Base-by-base conservation (phyloP, 2,329 filamentous ascomycete species). In the Penicillium concentricum region DNA sequence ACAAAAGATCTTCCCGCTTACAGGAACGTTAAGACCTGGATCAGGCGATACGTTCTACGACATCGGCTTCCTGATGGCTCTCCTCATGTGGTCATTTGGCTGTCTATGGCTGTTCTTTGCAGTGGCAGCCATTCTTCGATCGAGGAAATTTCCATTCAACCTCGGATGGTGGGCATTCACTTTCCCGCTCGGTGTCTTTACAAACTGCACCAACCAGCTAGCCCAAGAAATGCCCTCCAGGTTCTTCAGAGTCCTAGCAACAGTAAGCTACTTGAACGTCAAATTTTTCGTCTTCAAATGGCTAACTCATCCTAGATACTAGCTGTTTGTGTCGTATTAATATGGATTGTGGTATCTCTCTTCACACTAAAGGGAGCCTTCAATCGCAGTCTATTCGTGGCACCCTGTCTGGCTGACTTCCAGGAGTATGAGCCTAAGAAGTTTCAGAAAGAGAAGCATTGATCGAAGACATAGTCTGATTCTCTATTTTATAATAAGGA, bases 101-200 rank as follows among this genome's bases (percentile, higher is more conserved):
- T 44, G 24, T 28, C 5, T 44, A 28, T 44, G 24, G 24, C 16
- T 44, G 16, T 44, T 28, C 24, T 44, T 44, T 28, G 41, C 41
- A 26, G 24, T 44, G 10, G 41, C 24, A 18, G 24, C 41, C 10
- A 28, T 44, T 28, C 28, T 44, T 28, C 41, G 41, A 9, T 18
- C 5, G 24, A 44, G 12, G 10, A 28, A 28, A 44, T 18, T 44
- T 44, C 41, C 41, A 44, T 44, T 44, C 41, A 44, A 50, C 20
- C 28, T 50, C 26, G 48, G 48, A 32, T 50, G 48, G 48, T 50
- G 48, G 48, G 37, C 24, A 16, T 50, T 42, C n/a, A 44, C 24
- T 16, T 44, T 44, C 41, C 41, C 41, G 24, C 41, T 44, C 24
- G 24, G 41, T 16, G 41, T 44, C 16, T 44, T 44, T 18, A 18